phyloP scores from a whole-genome alignment of 176 grass and related monocot species.

The Zea luxurians region DNA sequence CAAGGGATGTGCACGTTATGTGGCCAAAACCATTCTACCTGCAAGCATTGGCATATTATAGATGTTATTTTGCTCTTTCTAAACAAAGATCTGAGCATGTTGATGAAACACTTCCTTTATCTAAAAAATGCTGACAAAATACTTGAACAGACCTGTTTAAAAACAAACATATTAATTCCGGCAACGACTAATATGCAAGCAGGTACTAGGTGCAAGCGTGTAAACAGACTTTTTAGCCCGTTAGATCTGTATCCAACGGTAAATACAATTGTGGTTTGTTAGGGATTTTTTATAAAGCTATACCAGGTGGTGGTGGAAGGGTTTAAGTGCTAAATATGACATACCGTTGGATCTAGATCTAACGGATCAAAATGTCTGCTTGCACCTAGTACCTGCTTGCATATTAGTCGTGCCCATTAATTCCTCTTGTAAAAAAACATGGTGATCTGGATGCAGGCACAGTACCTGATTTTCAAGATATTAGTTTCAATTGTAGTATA shows the following conservation, averaged over 20 bases:
- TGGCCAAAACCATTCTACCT: background rate
- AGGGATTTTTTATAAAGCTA: no score
- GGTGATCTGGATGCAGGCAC: background rate
- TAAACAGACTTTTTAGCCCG: no score
- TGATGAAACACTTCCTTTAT: background rate
- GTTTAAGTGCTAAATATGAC: no score
- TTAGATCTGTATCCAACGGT: no score
- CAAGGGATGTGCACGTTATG: background rate
- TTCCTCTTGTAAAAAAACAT: background rate
- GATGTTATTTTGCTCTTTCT: background rate
- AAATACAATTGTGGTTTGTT: no score
- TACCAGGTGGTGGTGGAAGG: no score
- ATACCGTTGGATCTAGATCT: no score
- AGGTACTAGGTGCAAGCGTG: no score
- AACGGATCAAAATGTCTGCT: no score
- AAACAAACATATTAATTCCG: background rate
- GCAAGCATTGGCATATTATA: slow-evolving; percentile 1
- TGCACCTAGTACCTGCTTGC: no score
- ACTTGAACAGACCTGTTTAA: background rate
- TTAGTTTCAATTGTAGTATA: background rate
- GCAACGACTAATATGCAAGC: no score
- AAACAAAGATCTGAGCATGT: background rate
- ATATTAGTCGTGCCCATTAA: no score
- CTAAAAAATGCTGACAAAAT: background rate
- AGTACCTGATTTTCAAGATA: background rate